Evolutionary conservation across 2,329 filamentous ascomycete genomes (phyloP).

Genomic region (Thermochaetoides dissita): DNA sequence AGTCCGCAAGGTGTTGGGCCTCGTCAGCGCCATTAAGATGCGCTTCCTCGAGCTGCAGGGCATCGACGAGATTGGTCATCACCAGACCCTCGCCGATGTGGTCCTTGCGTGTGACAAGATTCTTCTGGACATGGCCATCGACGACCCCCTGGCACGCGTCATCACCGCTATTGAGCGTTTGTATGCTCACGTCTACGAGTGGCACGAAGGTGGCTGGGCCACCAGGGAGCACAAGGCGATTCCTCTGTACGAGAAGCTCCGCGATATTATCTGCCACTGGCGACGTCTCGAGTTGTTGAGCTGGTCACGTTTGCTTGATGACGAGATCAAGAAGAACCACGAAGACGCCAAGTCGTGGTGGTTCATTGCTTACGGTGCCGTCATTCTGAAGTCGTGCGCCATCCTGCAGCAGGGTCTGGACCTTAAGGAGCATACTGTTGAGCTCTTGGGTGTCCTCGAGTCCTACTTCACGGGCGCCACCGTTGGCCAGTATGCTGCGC

Average conservation of each 20-base stretch:
- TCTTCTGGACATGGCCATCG: constrained; percentile 54
- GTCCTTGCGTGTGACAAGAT: constrained; percentile 60
- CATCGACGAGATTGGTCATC: constrained; percentile 53
- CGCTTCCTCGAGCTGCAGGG: constrained; percentile 60
- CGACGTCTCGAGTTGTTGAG: constrained; percentile 80
- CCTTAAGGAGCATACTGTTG: constrained; percentile 48
- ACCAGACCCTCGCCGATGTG: constrained; percentile 67
- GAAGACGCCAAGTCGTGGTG: constrained; percentile 82
- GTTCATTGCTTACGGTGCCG: constrained; percentile 87
- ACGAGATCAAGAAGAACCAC: constrained; percentile 62
- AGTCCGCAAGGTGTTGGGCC: constrained; percentile 54
- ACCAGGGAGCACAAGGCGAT: constrained; percentile 62
- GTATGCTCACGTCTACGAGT: constrained; percentile 75
- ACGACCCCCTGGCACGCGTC: constrained; percentile 73
- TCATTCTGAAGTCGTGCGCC: constrained; percentile 61
- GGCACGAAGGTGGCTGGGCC: constrained; percentile 77
- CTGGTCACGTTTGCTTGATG: constrained; percentile 78
- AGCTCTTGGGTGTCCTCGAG: constrained; percentile 62
- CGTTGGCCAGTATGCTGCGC: constrained; percentile 63
- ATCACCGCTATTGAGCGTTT: constrained; percentile 80
- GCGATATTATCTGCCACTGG: constrained; percentile 74
- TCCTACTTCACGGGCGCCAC: constrained; percentile 67
- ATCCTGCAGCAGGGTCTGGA: constrained; percentile 46
- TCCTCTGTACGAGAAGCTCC: constrained; percentile 61
- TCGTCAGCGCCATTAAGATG: constrained; percentile 54